Evolutionary conservation across 345 rosid genomes (phyloP).

Genomic region (Citrus unshiu): DNA sequence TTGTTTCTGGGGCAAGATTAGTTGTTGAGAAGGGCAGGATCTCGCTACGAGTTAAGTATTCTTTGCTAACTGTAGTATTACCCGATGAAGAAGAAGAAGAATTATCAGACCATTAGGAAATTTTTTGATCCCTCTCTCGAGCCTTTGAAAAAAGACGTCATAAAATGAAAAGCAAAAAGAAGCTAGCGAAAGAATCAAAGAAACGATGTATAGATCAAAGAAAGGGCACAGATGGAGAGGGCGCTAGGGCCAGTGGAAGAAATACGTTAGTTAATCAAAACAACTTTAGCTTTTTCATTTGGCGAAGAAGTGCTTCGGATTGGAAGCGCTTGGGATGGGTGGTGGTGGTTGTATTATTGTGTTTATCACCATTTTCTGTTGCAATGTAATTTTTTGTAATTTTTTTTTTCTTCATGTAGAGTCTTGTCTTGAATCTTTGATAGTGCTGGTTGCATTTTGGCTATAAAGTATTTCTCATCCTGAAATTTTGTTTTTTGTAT

Average conservation of each 20-base stretch:
- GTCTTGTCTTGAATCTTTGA: not conserved
- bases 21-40: constrained; percentile 84
- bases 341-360: not conserved
- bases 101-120: constrained; percentile 13
- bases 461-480: not conserved
- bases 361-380: constrained; percentile 3
- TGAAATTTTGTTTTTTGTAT: not conserved
- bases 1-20: constrained; percentile 85
- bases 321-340: not conserved
- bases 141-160: not conserved
- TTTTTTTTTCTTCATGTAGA: not conserved
- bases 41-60: constrained; percentile 86
- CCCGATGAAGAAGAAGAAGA: constrained; percentile 49
- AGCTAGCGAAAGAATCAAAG: not conserved
- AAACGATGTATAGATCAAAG: too few relatives aligned
- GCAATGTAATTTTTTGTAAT: constrained; percentile 7
- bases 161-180: not conserved
- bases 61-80: constrained; percentile 55
- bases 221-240: not conserved
- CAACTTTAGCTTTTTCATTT: not conserved
- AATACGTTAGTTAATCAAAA: too few relatives aligned
- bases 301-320: not conserved
- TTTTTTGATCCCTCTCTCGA: not conserved
- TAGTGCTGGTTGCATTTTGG: not conserved
- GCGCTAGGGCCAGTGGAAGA: not conserved